These are phyloP conservation scores for Iodosphaeria phyllophila DNA, from an alignment of 2,329 filamentous ascomycete genomes.

Conservation along the genomic window DNA sequence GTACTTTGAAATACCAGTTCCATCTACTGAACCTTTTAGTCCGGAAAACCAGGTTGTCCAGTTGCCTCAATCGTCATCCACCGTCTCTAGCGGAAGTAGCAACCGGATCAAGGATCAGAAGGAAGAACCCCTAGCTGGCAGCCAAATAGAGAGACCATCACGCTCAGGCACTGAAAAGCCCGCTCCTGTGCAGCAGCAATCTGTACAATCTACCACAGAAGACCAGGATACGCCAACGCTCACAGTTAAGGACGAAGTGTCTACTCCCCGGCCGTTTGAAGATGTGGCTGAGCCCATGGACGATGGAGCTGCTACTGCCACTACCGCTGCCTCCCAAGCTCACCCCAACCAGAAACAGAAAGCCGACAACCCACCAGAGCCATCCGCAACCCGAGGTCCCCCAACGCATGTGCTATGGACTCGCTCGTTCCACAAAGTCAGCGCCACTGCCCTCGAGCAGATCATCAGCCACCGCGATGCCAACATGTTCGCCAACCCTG, in stretches of 20 bases:
- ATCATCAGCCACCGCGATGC: slow-evolving; percentile 61
- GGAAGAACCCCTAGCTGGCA: no score
- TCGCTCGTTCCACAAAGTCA: slow-evolving; percentile 56
- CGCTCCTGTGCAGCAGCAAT: no score
- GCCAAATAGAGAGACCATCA: no score
- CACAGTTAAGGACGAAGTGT: slow-evolving; percentile 40
- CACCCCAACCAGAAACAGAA: slow-evolving; percentile 19
- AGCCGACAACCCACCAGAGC: slow-evolving; percentile 40
- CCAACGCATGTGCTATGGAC: slow-evolving; percentile 57
- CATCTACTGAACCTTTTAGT: slow-evolving; percentile 39
- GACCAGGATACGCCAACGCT: slow-evolving; percentile 20
- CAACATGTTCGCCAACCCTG: slow-evolving; percentile 59
- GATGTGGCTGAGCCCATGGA: slow-evolving; percentile 36
- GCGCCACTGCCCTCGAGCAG: slow-evolving; percentile 54
- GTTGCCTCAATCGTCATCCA: slow-evolving; percentile 15
- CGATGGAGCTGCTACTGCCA: slow-evolving; percentile 29
- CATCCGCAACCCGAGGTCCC: slow-evolving; percentile 28
- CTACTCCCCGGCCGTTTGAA: slow-evolving; percentile 33
- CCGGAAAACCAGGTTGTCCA: slow-evolving; percentile 24
- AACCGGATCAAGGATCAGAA: no score
- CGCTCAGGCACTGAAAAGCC: no score
- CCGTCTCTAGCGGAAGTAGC: no score
- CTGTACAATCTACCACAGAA: slow-evolving; percentile 26
- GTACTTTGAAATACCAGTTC: slow-evolving; percentile 26
- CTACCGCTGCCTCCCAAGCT: slow-evolving; percentile 18